Conservation (phyloP, 2,329 filamentous ascomycete species). For the Lizonia empirigonia region DNA sequence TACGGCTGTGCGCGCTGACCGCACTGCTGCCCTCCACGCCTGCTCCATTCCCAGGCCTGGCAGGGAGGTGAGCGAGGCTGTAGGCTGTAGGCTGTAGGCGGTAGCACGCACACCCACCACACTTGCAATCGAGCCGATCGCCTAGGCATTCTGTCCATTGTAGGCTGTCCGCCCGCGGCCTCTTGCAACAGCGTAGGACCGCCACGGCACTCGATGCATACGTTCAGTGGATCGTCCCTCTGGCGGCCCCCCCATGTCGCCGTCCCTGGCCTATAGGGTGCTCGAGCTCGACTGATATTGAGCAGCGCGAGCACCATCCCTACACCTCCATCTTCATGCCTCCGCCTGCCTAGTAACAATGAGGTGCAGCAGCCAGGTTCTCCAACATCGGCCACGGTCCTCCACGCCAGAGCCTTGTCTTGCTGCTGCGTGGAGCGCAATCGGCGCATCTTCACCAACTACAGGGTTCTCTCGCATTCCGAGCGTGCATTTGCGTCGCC, state of each 20-base stretch:
- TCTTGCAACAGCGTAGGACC: constrained; percentile 8
- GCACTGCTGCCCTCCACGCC: background rate
- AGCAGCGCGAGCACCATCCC: constrained; percentile 15
- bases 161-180: constrained; percentile 6
- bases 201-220: background rate
- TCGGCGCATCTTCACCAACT: constrained; percentile 1
- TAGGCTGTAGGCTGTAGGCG: background rate
- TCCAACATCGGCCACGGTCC: constrained; percentile 2
- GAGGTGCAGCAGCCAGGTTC: constrained; percentile 12
- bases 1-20: constrained; percentile 4
- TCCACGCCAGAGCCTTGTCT: constrained; percentile 4
- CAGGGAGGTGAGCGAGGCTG: constrained; percentile 17
- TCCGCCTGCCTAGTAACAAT: background rate
- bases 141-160: constrained; percentile 5
- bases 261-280: constrained; percentile 10
- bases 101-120: constrained; percentile 14
- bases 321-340: constrained; percentile 6
- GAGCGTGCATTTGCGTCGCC: constrained; percentile 19
- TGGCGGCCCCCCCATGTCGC: constrained; percentile 3
- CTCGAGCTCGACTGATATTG: constrained; percentile 9
- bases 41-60: constrained; percentile 5
- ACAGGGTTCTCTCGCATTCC: constrained; percentile 11
- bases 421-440: constrained; percentile 7
- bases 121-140: constrained; percentile 26
- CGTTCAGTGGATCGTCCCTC: background rate